phyloP scores from a whole-genome alignment of 2,329 filamentous ascomycete species.

The Aphanocladium album region DNA sequence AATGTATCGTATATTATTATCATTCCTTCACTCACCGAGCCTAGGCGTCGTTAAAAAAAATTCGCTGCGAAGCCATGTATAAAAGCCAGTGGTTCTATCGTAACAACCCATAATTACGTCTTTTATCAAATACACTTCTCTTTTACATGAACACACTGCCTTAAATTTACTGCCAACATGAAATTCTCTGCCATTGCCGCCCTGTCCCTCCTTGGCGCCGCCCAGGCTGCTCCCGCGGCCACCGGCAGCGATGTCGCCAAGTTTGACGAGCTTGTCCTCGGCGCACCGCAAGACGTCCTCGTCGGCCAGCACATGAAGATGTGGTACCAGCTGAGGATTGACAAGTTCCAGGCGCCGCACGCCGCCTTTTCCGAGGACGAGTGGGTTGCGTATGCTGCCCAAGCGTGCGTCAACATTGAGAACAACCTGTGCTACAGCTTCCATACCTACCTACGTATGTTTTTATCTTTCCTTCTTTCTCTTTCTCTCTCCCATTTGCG shows the following conservation, averaged over 20 bases:
- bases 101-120: background rate
- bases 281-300: background rate
- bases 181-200: background rate
- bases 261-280: background rate
- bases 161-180: background rate
- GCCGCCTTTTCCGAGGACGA: background rate
- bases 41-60: background rate
- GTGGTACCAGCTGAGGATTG: background rate
- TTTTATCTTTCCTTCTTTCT: background rate
- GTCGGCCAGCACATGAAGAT: background rate
- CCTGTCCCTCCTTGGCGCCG: background rate
- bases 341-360: slow-evolving; percentile 1
- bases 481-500: background rate
- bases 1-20: background rate
- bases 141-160: background rate
- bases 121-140: background rate
- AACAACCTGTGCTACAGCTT: background rate
- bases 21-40: background rate
- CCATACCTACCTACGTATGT: background rate
- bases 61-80: background rate
- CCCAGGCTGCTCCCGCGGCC: background rate
- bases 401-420: background rate
- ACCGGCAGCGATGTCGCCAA: background rate
- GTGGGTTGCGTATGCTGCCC: background rate
- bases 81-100: background rate